Conservation (phyloP, 208 protist genomes). For the Trypanosoma grayi region DNA sequence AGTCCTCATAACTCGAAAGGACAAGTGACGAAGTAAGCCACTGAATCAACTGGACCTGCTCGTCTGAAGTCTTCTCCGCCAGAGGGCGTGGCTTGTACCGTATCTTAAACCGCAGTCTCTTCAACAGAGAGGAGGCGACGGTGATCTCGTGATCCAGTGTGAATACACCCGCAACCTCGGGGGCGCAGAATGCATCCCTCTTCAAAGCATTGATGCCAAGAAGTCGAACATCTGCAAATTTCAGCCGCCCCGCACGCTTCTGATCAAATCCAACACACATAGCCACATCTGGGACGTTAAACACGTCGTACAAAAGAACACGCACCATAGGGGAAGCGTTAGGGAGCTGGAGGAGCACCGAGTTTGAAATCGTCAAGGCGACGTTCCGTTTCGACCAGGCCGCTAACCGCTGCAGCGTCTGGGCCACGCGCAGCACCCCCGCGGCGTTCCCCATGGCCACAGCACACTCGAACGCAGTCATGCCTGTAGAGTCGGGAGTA, state of each 20-base stretch:
- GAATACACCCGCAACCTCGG: constrained; percentile 35
- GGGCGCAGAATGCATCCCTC: constrained; percentile 38
- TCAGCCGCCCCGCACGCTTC: constrained; percentile 26
- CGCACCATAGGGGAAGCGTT: constrained; percentile 62
- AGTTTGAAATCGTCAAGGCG: constrained; percentile 14
- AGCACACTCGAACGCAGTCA: constrained; percentile 71
- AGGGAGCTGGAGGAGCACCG: constrained; percentile 51
- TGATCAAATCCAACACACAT: constrained; percentile 42
- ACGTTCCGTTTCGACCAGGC: background rate
- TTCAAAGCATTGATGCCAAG: constrained; percentile 57
- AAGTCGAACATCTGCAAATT: constrained; percentile 73
- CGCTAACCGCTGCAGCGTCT: constrained; percentile 52
- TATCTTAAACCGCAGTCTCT: constrained; percentile 54
- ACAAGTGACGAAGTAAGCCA: constrained; percentile 74
- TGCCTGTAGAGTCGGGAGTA: constrained; percentile 37
- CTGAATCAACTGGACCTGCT: constrained; percentile 65
- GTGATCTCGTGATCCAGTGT: constrained; percentile 64
- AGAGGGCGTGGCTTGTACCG: constrained; percentile 53
- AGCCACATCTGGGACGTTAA: constrained; percentile 49
- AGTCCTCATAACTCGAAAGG: constrained; percentile 48
- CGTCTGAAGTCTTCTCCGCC: constrained; percentile 28
- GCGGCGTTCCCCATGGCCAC: constrained; percentile 56
- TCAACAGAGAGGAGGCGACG: constrained; percentile 49
- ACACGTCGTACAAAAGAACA: constrained; percentile 70
- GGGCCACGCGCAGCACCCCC: constrained; percentile 50